phyloP scores from a whole-genome alignment of 495 filamentous ascomycete genomes.

The Ramalina intermedia region DNA sequence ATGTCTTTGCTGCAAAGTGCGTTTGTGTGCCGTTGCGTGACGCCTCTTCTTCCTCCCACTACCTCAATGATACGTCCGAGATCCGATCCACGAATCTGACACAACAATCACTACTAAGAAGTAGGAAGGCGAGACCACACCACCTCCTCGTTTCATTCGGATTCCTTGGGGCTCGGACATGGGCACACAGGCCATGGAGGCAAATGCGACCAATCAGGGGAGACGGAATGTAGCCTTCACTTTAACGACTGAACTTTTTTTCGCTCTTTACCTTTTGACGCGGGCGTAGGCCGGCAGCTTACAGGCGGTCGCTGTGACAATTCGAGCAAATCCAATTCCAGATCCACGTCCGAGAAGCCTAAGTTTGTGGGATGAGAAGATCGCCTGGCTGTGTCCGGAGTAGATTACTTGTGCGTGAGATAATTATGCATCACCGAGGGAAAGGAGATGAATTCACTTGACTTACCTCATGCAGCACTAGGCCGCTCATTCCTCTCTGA shows the following conservation, averaged over 20 bases:
- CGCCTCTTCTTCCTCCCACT: too few species aligned
- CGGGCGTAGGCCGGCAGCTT: not conserved
- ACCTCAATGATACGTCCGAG: too few species aligned
- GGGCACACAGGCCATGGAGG: not conserved
- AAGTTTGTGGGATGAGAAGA: not conserved
- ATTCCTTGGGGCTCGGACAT: not conserved
- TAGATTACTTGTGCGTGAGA: not conserved
- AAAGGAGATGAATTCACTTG: not conserved
- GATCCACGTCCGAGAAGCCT: not conserved
- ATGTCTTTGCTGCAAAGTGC: too few species aligned
- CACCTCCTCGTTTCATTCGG: not conserved
- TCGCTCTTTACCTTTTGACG: not conserved
- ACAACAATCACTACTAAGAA: not conserved
- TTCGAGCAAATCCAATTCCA: not conserved
- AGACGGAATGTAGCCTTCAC: not conserved
- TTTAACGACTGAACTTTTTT: not conserved
- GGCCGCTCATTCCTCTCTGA: not conserved
- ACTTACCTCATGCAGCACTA: constrained; percentile 5
- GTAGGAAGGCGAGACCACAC: not conserved
- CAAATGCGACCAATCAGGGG: not conserved
- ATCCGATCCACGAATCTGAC: constrained; percentile 1
- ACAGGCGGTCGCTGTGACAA: not conserved
- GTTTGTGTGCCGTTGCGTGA: too few species aligned
- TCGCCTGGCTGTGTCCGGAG: not conserved
- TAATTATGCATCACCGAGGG: not conserved